These are phyloP conservation scores for Westerdykella sp. DNA, from an alignment of 2,329 filamentous ascomycete genomes.

Conservation along the genomic window DNA sequence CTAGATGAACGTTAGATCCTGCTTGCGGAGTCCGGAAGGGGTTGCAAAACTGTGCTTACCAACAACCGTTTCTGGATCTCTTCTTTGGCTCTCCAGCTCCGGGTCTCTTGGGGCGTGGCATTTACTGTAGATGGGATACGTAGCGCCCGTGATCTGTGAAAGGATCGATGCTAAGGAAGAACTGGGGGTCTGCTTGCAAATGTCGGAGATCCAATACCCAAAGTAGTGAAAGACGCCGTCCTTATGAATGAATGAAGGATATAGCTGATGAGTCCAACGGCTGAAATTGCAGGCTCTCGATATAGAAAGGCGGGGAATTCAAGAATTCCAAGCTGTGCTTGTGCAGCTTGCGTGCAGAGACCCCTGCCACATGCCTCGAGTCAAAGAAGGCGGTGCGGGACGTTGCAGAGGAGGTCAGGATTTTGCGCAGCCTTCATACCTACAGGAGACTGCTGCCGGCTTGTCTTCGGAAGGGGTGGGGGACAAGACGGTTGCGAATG, in stretches of 20 bases:
- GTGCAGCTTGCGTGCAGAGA: constrained; percentile 3
- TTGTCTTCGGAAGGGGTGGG: not conserved
- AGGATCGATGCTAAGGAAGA: not conserved
- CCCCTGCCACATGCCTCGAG: not conserved
- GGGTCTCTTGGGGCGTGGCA: constrained; percentile 62
- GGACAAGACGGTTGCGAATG: too few relatives aligned
- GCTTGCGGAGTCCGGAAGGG: not conserved
- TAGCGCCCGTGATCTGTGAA: not conserved
- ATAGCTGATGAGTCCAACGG: not conserved
- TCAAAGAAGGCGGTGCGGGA: not conserved
- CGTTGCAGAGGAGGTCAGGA: not conserved
- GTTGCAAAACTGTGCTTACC: constrained; percentile 40
- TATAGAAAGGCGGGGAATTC: constrained; percentile 9
- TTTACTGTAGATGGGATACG: constrained; percentile 19
- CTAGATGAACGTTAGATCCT: constrained; percentile 38
- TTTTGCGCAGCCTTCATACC: not conserved
- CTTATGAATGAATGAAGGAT: not conserved
- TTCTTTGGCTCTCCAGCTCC: constrained; percentile 60
- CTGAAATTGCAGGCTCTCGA: constrained; percentile 3
- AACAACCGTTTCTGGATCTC: constrained; percentile 63
- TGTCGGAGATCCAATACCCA: not conserved
- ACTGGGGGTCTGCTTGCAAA: constrained; percentile 1
- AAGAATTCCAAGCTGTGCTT: constrained; percentile 4
- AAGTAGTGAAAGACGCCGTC: not conserved
- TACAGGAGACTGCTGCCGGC: too few relatives aligned